Base-by-base conservation (phyloP, 2,329 filamentous ascomycete genomes). In the Phoma herbarum region DNA sequence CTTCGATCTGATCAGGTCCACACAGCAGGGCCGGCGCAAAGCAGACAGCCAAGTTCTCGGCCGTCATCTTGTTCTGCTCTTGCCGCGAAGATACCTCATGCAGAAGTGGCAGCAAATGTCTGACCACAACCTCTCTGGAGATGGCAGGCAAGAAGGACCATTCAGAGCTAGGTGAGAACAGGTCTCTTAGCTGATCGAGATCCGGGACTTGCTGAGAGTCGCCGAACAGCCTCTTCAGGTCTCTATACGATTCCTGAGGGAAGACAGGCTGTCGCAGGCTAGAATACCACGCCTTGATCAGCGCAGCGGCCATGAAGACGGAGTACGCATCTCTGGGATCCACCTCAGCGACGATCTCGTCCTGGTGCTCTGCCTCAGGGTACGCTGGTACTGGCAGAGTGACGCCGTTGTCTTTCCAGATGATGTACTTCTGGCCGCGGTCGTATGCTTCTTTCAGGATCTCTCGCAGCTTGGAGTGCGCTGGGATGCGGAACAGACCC, bases 231-330 rank as follows among this genome's bases (percentile, higher is more conserved):
- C 77, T 74, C 56, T 79, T 78, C 35, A 85, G 60, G 16, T 79
- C 76, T n/a, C 75, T 67, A 62, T 86, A 86, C 48, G 77, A 79
- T 8, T 78, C 77, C 28, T 77, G 76, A 0, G 83, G 81, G 56
- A 86, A 82, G 52, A 86, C 77, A 2, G 84, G 83, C 52, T 82
- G 77, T 22, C 79, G 78, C 10, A 86, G 72, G 39, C 82, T 80
- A 25, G 83, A 75, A 60, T 86, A 86, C 82, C 84, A 86, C 9
- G 79, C 70, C 68, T 86, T 86, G 72, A 85, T 82, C 43, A 86
- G 64, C 7, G 79, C 81, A 10, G 83, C 82, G 3, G 83, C 83
- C 57, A 83, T 78, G 63, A 82, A 82, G 2, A 84, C 81, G 2
- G 81, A 80, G 66, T 85, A 86, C 6, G 83, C 79, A 62, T 85